Percentiles rank a stretch among this genome's conserved stretches.
Evolutionary conservation across 1,284 basidiomycete species (phyloP).

Genomic region (Neolentinus lepideus): DNA sequence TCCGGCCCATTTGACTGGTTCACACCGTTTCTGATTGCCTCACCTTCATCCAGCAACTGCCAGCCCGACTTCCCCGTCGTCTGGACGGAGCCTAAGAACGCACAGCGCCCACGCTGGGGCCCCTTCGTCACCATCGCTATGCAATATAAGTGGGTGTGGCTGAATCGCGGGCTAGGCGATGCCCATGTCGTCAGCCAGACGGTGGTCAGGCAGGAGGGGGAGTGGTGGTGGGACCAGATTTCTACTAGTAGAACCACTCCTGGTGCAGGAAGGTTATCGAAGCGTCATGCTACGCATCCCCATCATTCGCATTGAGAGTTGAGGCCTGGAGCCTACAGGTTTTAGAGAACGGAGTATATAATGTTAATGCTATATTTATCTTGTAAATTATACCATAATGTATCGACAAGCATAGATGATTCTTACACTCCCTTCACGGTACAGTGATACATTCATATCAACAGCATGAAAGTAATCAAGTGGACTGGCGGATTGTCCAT

Average conservation of each 20-base stretch:
- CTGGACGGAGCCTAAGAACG: conserved; percentile 5
- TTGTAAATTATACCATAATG: neutral
- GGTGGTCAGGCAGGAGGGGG: neutral
- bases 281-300: neutral
- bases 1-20: neutral
- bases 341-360: neutral
- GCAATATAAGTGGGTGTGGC: conserved; percentile 7
- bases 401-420: neutral
- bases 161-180: conserved; percentile 4
- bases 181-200: neutral
- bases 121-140: conserved; percentile 7
- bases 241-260: neutral
- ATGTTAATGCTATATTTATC: neutral
- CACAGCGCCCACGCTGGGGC: conserved; percentile 5
- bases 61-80: conserved; percentile 4
- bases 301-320: too few species aligned
- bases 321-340: too few species aligned
- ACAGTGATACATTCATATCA: too few species aligned
- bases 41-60: conserved; percentile 3
- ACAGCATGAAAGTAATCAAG: too few species aligned
- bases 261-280: neutral
- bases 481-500: too few species aligned
- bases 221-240: conserved; percentile 5
- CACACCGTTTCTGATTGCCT: neutral
- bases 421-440: too few species aligned